These are phyloP conservation scores for Emmonsia crescens DNA, from an alignment of 2,329 filamentous ascomycete species.

Conservation along the genomic window DNA sequence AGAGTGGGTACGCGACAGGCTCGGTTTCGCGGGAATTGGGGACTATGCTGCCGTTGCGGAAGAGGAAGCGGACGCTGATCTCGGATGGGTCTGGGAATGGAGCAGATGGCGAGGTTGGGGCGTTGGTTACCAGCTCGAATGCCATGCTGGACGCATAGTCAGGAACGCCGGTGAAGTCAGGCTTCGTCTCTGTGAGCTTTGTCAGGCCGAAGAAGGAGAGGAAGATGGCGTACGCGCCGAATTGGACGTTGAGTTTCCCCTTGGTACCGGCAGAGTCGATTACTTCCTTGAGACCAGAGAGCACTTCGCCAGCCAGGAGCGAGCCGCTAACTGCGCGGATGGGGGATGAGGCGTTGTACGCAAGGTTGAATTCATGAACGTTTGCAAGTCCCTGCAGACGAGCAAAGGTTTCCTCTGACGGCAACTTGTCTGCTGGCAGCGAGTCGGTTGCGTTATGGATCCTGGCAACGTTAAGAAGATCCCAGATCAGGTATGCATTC, in stretches of 20 bases:
- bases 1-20: conserved; percentile 48
- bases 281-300: conserved; percentile 35
- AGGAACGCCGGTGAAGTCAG: conserved; percentile 64
- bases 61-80: conserved; percentile 49
- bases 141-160: conserved; percentile 74
- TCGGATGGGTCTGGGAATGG: conserved; percentile 39
- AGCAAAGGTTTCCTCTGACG: conserved; percentile 48
- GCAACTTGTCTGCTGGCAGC: conserved; percentile 49
- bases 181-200: conserved; percentile 39
- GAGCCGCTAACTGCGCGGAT: conserved; percentile 45
- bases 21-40: conserved; percentile 23
- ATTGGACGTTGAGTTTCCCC: conserved; percentile 42
- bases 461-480: conserved; percentile 51
- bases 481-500: conserved; percentile 57
- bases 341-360: conserved; percentile 56
- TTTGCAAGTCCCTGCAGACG: conserved; percentile 66
- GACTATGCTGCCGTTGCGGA: conserved; percentile 50
- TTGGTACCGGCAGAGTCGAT: conserved; percentile 26
- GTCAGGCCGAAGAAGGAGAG: conserved; percentile 52
- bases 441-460: conserved; percentile 50
- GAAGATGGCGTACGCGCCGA: conserved; percentile 52
- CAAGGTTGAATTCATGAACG: conserved; percentile 68
- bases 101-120: conserved; percentile 18
- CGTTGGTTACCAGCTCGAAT: conserved; percentile 59
- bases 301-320: conserved; percentile 54